Conservation (phyloP, 2,329 filamentous ascomycete genomes). For the Hypoxylon sp. region DNA sequence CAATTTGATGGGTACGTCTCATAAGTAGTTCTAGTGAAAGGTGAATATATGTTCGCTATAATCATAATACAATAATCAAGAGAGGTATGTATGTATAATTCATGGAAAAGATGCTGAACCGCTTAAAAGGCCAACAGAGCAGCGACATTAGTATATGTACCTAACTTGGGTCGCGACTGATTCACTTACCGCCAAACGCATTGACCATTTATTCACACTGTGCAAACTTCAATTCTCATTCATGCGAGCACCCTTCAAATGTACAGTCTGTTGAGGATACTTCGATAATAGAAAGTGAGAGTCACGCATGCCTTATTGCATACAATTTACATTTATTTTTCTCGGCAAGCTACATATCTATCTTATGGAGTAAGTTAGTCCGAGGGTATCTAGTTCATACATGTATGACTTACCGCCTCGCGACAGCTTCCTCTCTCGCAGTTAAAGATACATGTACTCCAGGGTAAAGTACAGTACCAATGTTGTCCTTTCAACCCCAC, state of each 20-base stretch:
- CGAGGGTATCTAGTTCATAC: not conserved
- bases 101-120: conserved; percentile 14
- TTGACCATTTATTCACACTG: conserved; percentile 26
- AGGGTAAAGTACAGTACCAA: not conserved
- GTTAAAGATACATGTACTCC: not conserved
- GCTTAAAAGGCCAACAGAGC: not conserved
- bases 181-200: conserved; percentile 35
- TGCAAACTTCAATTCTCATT: conserved; percentile 5
- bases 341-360: no score
- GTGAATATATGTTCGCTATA: not conserved
- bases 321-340: no score
- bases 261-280: not conserved
- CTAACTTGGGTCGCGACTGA: not conserved
- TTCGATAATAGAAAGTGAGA: not conserved
- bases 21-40: not conserved
- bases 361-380: not conserved
- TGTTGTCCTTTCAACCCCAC: not conserved
- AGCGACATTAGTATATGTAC: conserved; percentile 4
- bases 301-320: not conserved
- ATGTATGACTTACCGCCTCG: not conserved
- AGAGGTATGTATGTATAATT: no score
- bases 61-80: no score
- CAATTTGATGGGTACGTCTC: not conserved
- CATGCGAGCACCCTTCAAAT: conserved; percentile 7
- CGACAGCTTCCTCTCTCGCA: not conserved